Evolutionary conservation across 352 stramenopile species (phyloP), one percentile per base, ranked within the genome.

Genomic region (Globisporangium paroecandrum): DNA sequence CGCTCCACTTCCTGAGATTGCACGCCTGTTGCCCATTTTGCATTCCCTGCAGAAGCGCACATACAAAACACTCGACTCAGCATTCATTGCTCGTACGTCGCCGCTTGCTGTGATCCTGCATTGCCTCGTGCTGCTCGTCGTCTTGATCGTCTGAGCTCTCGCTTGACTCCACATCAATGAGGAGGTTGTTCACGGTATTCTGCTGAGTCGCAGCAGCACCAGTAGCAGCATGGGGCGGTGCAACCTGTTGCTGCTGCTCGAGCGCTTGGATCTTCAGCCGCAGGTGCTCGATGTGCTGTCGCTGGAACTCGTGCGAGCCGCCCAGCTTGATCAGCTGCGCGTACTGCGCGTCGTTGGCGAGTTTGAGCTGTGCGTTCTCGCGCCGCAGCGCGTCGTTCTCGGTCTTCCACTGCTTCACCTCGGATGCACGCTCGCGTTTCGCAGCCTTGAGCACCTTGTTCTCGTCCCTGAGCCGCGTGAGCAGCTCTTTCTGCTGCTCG

Each of bases 261-360:
- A 65, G 60, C 29, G 10, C 60, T 27, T 65, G 60, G 60, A 65
- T 65, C 60, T 58, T 65, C 25, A 47, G 60, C 1, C 60, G 46
- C 47, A 65, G 27, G 47, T 65, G 60, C 46, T 65, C 60, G 6
- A 65, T 65, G 60, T 65, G 60, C 47, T 65, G 60, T 47, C 60
- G 60, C 60, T 65, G 60, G 46, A 65, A 65, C 60, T 65, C 60
- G 60, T 65, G 60, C 27, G 60, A 65, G 47, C 60, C 32, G 24
- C 60, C 60, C 20, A 65, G 60, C 27, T 65, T 65, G 60, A 65
- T 56, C 15, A 65, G 60, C 60, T 65, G 46, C 9, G 47, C 60
- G 60, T 65, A 65, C 60, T 65, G 60, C 60, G 60, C 49, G 46
- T 65, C 46, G 27, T 65, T 65, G 13, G 60, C 38, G 9, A 38